These are phyloP conservation scores for Trichomonas vaginalis DNA, from an alignment of 208 protist genomes.

Conservation along the genomic window DNA sequence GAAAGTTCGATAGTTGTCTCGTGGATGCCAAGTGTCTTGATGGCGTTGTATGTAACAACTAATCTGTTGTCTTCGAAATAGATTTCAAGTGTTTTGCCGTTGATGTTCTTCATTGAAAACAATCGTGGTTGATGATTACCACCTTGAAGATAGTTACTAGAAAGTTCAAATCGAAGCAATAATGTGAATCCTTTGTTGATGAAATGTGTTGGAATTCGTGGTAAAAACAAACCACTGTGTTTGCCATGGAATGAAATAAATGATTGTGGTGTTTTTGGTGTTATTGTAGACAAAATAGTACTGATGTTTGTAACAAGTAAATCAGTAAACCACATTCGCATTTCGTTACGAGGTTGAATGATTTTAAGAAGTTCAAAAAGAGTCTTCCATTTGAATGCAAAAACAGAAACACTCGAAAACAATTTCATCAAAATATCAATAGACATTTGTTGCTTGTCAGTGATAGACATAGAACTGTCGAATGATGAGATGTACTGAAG, in stretches of 20 bases:
- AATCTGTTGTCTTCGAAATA: not conserved
- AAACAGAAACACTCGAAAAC: not conserved
- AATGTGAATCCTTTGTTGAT: not conserved
- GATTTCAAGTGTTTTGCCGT: not conserved
- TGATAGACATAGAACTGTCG: not conserved
- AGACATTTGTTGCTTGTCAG: not conserved
- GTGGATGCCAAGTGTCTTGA: not conserved
- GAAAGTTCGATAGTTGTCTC: not conserved
- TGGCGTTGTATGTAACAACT: not conserved
- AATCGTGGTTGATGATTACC: not conserved
- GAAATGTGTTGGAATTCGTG: not conserved
- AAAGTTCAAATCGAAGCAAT: not conserved
- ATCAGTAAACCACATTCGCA: not conserved
- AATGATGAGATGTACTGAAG: not conserved
- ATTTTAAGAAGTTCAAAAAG: not conserved
- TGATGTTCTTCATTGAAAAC: not conserved
- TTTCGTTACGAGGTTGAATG: not conserved
- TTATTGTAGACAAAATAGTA: not conserved
- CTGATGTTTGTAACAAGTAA: not conserved
- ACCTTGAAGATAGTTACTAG: not conserved
- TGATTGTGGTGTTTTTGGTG: not conserved
- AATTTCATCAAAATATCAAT: not conserved
- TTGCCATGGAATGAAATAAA: not conserved
- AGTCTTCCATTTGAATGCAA: slow-evolving; percentile 11
- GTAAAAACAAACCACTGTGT: not conserved